Conservation (phyloP, 768 basidiomycete species). For the Boletus insuetus region DNA sequence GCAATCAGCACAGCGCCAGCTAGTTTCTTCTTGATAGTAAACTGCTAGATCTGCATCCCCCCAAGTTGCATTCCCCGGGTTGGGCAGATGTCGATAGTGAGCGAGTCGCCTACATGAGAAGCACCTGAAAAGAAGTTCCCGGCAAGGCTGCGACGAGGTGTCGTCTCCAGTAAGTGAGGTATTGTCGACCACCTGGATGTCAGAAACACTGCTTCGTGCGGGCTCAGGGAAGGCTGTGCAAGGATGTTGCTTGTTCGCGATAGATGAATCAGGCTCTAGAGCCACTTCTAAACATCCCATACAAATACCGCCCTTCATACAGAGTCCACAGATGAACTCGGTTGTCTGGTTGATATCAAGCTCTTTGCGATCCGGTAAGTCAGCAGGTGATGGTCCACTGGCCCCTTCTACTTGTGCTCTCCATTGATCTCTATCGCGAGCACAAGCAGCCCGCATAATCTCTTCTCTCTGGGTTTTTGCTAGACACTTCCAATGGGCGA, state of each 20-base stretch:
- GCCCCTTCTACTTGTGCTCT: constrained; percentile 26
- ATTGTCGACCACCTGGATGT: constrained; percentile 39
- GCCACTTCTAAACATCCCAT: constrained; percentile 67
- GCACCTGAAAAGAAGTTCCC: constrained; percentile 76
- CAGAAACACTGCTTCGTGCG: constrained; percentile 9
- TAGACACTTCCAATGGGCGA: constrained; percentile 76
- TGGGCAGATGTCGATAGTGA: constrained; percentile 74
- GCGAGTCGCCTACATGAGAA: constrained; percentile 76
- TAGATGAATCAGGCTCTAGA: constrained; percentile 42
- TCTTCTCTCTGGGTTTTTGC: constrained; percentile 65
- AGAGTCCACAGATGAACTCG: constrained; percentile 75
- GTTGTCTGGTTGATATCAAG: constrained; percentile 60
- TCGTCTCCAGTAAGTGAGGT: constrained; percentile 9
- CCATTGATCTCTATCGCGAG: constrained; percentile 47
- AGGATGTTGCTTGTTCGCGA: constrained; percentile 15
- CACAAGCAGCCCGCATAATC: constrained; percentile 62
- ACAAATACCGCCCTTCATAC: constrained; percentile 75
- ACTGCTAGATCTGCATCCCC: constrained; percentile 47
- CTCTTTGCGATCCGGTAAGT: constrained; percentile 44
- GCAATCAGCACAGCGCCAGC: constrained; percentile 80
- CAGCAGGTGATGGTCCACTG: constrained; percentile 17
- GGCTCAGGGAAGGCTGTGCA: constrained; percentile 5
- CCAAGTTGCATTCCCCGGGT: constrained; percentile 38
- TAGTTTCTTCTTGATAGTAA: constrained; percentile 53
- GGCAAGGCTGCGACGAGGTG: constrained; percentile 17